Conservation (phyloP, 768 basidiomycete genomes). For the Hortiboletus flavorubellus region DNA sequence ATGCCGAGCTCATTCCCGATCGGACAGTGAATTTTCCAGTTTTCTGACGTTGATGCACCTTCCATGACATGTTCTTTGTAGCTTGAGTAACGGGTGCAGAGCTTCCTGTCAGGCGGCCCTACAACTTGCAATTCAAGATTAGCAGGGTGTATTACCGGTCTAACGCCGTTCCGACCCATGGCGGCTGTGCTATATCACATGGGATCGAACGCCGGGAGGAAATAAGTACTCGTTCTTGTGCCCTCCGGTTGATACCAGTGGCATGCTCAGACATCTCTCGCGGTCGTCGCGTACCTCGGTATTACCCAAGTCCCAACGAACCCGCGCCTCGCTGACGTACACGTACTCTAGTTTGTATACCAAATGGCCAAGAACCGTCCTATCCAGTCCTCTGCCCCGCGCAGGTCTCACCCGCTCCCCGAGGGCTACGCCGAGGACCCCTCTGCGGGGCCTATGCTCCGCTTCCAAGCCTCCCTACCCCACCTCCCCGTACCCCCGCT, state of each 20-base stretch:
- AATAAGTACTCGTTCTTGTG: too few relatives aligned
- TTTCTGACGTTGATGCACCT: too few relatives aligned
- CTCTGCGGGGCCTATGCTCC: constrained; percentile 63
- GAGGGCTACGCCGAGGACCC: constrained; percentile 53
- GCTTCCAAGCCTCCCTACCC: constrained; percentile 70
- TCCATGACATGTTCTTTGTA: too few relatives aligned
- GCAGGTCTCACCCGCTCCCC: constrained; percentile 31
- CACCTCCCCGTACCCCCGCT: constrained; percentile 82
- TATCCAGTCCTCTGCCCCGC: constrained; percentile 23
- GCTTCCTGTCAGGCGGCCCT: too few relatives aligned
- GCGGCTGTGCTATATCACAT: too few relatives aligned
- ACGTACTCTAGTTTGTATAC: constrained; percentile 6
- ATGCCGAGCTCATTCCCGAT: too few relatives aligned
- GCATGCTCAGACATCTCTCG: constrained; percentile 6
- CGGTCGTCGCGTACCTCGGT: constrained; percentile 2
- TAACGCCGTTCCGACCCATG: too few relatives aligned
- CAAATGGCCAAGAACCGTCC: constrained; percentile 32
- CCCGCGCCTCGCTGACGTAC: neutral
- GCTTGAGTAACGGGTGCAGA: too few relatives aligned
- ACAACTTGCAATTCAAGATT: too few relatives aligned
- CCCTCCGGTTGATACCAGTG: neutral
- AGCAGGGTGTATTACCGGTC: too few relatives aligned
- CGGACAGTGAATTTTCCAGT: too few relatives aligned
- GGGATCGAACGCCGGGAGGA: too few relatives aligned
- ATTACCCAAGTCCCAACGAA: neutral